Evolutionary conservation across 305 asterid genomes (phyloP).

Genomic region (Rubia tinctorum): DNA sequence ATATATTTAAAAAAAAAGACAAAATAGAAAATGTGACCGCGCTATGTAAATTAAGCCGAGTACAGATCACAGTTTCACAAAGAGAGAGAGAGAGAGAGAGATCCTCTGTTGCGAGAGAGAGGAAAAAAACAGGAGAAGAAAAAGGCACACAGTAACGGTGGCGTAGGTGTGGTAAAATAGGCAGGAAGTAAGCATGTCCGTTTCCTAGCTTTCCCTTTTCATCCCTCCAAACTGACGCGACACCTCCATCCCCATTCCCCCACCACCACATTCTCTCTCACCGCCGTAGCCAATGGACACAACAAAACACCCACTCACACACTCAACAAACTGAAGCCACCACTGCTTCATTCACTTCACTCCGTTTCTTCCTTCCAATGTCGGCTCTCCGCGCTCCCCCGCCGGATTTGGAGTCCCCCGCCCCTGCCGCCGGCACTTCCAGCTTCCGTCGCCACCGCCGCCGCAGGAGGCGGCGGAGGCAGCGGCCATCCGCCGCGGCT

Average conservation of each 20-base stretch:
- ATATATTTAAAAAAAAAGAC: too few relatives aligned
- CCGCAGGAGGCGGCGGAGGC: slow-evolving; percentile 32
- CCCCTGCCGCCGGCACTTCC: slow-evolving; percentile 14
- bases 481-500: slow-evolving; percentile 28
- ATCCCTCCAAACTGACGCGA: slow-evolving; percentile 22
- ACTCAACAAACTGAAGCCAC: not conserved
- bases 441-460: slow-evolving; percentile 29
- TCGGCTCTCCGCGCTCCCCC: slow-evolving; percentile 21
- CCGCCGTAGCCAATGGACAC: not conserved
- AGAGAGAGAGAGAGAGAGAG: too few relatives aligned
- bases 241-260: slow-evolving; percentile 16
- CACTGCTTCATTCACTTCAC: not conserved
- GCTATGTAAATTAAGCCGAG: too few relatives aligned
- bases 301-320: not conserved
- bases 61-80: too few relatives aligned
- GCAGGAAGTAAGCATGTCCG: not conserved
- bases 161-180: not conserved
- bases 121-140: not conserved
- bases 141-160: slow-evolving; percentile 2
- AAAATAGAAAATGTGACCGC: too few relatives aligned
- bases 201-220: slow-evolving; percentile 9
- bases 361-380: slow-evolving; percentile 18
- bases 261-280: slow-evolving; percentile 1
- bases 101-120: too few relatives aligned
- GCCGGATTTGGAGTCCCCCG: slow-evolving; percentile 29